Conservation (phyloP, 257 asterid species). For the Solanum gandarillasii region DNA sequence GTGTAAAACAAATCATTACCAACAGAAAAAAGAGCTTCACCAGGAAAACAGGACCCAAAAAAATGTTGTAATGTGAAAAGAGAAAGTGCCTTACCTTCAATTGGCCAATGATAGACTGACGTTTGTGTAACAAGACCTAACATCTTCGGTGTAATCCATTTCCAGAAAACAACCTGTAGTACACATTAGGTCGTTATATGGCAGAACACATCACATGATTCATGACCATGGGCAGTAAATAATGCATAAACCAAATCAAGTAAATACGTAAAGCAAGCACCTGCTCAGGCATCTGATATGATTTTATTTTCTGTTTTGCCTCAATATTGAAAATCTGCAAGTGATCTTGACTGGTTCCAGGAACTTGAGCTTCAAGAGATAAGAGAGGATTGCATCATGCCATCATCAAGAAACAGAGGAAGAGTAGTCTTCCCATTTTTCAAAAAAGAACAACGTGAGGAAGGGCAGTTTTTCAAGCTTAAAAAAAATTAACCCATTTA, state of each 20-base stretch:
- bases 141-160: slow-evolving; percentile 91
- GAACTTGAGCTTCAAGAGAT: slow-evolving; percentile 77
- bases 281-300: slow-evolving; percentile 99
- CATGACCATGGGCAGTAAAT: background rate
- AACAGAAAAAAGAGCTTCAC: background rate
- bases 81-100: slow-evolving; percentile 53
- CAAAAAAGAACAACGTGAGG: background rate
- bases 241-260: background rate
- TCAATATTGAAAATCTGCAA: slow-evolving; percentile 97
- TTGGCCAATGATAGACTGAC: slow-evolving; percentile 90
- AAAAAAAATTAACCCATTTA: background rate
- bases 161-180: slow-evolving; percentile 90
- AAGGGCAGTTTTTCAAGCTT: background rate
- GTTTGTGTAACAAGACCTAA: slow-evolving; percentile 91
- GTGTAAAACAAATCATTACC: background rate
- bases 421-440: background rate
- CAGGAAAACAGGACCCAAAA: background rate
- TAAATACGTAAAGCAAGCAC: slow-evolving; percentile 16
- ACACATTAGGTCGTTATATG: background rate
- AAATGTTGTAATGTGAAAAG: background rate
- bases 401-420: background rate
- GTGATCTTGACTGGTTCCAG: slow-evolving; percentile 94
- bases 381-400: background rate
- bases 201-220: background rate
- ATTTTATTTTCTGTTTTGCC: slow-evolving; percentile 85